Evolutionary conservation across 192 early-diverging fungal species (phyloP), one percentile per base, ranked within the genome.

Genomic region (Backusella tarrabulga): DNA sequence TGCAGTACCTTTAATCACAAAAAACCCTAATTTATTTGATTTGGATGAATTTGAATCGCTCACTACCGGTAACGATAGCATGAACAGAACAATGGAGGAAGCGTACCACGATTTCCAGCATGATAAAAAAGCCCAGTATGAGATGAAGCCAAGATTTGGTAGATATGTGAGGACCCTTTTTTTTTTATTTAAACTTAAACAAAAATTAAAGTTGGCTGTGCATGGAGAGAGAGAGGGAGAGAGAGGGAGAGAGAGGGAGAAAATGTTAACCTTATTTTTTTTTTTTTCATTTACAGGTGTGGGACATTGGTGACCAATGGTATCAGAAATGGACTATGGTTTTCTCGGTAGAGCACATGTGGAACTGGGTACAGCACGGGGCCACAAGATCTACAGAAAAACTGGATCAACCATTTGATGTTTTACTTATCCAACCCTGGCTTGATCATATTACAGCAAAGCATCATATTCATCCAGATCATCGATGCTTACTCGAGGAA

Each of bases 271-370:
- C 46, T 21, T 67, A 41, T 60, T 23, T 23, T 34, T 70, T 70
- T 70, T 34, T 54, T 70, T 50, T 60, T 34, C 71, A 71, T 40
- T 19, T 73, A 52, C 42, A 74, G 77, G 77, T 79, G 6, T 79
- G 77, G 77, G 77, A 79, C 44, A 74, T 79, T 68, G 63, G n/a
- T 17, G 77, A 79, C 50, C 77, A 79, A 69, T 79, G 77, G 77
- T 79, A 79, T 79, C 77, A 79, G 54, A 79, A 79, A 52, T 79
- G 77, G 77, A 60, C 67, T 9, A 7, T 79, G 17, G 71, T 79
- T 4, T 74, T 79, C 23, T 79, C 77, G 26, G 34, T 79, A 15
- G 77, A 79, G 29, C 60, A 79, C 29, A 72, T 72, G 69, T 79
- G 77, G 77, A 68, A 79, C 44, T 79, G 77, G 77, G 32, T 72